Evolutionary conservation across 2,329 filamentous ascomycete genomes (phyloP).

Genomic region (Epichloe aotearoae): DNA sequence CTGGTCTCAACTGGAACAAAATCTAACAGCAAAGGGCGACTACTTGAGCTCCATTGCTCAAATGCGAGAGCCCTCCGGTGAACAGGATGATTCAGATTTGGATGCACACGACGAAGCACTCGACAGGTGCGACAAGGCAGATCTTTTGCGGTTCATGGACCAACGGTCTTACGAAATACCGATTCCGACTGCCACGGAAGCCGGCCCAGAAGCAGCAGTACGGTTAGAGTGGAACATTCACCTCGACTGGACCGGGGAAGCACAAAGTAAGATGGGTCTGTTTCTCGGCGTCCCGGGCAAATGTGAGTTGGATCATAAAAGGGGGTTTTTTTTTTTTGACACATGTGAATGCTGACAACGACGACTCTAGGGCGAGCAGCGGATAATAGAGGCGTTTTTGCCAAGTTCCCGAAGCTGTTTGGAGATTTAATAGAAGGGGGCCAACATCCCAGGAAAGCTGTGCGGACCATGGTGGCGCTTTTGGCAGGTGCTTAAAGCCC

Average conservation of each 20-base stretch:
- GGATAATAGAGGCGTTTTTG: conserved; percentile 42
- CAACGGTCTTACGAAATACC: conserved; percentile 34
- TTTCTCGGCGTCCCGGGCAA: conserved; percentile 43
- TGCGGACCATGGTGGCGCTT: conserved; percentile 47
- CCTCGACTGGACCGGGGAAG: conserved; percentile 65
- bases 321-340: too few relatives aligned
- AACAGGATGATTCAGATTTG: conserved; percentile 11
- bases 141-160: conserved; percentile 41
- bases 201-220: conserved; percentile 26
- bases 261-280: conserved; percentile 42
- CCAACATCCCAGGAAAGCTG: conserved; percentile 41
- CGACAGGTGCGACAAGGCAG: conserved; percentile 16
- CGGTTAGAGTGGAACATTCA: conserved; percentile 49
- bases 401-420: conserved; percentile 47
- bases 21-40: conserved; percentile 26
- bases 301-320: conserved; percentile 37
- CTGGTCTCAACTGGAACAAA: conserved; percentile 42
- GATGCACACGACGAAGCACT: conserved; percentile 10
- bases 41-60: conserved; percentile 11
- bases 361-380: conserved; percentile 40
- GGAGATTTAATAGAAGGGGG: conserved; percentile 41
- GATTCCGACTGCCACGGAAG: conserved; percentile 19
- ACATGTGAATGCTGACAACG: background rate
- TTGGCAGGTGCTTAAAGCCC: conserved; percentile 31
- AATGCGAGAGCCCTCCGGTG: conserved; percentile 13